Conservation (phyloP, 2,329 filamentous ascomycete genomes). For the Gaeumannomyces sp. region DNA sequence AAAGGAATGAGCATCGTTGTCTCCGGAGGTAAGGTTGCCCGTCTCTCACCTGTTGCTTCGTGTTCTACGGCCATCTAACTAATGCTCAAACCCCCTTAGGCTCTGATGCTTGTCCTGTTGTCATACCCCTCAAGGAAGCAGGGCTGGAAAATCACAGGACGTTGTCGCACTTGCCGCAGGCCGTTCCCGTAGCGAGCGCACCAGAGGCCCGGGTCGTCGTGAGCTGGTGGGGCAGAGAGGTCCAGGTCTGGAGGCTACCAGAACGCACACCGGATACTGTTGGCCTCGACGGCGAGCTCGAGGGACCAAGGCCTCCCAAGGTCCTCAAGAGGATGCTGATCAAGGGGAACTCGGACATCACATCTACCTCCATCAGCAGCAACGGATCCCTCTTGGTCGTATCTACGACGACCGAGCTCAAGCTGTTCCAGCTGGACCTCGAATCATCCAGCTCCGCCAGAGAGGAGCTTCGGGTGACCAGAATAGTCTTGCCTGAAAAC, state of each 20-base stretch:
- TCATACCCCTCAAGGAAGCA: slow-evolving; percentile 72
- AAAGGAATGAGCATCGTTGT: slow-evolving; percentile 78
- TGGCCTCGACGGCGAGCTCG: slow-evolving; percentile 27
- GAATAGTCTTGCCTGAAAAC: slow-evolving; percentile 56
- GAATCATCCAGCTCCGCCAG: slow-evolving; percentile 41
- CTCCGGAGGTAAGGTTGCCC: slow-evolving; percentile 65
- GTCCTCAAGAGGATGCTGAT: slow-evolving; percentile 63
- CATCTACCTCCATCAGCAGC: slow-evolving; percentile 58
- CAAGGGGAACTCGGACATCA: slow-evolving; percentile 76
- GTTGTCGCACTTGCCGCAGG: slow-evolving; percentile 78
- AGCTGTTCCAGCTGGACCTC: slow-evolving; percentile 64
- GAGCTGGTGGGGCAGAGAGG: slow-evolving; percentile 87
- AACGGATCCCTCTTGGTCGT: slow-evolving; percentile 72
- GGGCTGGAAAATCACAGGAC: slow-evolving; percentile 75
- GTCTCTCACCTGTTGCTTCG: slow-evolving; percentile 1
- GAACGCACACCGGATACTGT: slow-evolving; percentile 34
- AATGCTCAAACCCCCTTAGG: slow-evolving; percentile 42
- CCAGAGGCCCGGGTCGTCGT: slow-evolving; percentile 68
- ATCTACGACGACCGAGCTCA: slow-evolving; percentile 67
- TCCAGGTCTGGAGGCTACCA: slow-evolving; percentile 69
- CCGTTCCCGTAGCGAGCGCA: slow-evolving; percentile 66
- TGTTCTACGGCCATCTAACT: slow-evolving; percentile 19
- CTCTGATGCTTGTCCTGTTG: slow-evolving; percentile 75
- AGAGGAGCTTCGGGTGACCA: slow-evolving; percentile 63
- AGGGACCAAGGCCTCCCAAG: slow-evolving; percentile 48